phyloP scores from a whole-genome alignment of 495 filamentous ascomycete genomes.

The Immersiella caudata region DNA sequence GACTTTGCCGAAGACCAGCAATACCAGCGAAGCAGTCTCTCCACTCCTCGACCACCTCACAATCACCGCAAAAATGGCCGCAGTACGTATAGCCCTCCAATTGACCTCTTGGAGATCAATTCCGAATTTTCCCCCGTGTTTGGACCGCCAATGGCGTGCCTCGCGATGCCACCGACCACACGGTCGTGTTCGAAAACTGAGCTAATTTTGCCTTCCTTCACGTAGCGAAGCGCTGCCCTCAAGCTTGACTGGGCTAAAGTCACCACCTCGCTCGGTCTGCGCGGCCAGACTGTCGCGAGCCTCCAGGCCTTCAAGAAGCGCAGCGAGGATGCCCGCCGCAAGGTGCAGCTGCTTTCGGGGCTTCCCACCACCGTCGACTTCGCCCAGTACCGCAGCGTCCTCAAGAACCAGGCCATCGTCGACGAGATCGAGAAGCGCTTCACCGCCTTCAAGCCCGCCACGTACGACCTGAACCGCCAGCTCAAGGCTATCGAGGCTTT shows the following conservation, averaged over 20 bases:
- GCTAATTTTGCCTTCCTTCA: constrained; percentile 50
- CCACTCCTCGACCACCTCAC: constrained; percentile 47
- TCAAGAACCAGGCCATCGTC: constrained; percentile 93
- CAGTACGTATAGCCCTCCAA: constrained; percentile 66
- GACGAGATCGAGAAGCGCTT: constrained; percentile 97
- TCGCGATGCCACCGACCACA: background rate
- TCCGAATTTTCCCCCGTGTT: background rate
- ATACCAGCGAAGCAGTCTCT: constrained; percentile 48
- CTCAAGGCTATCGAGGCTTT: constrained; percentile 97
- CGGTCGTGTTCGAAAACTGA: constrained; percentile 33
- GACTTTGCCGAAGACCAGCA: constrained; percentile 35
- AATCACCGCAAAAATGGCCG: constrained; percentile 76
- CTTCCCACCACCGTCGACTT: constrained; percentile 87
- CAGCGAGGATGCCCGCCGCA: constrained; percentile 97
- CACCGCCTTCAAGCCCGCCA: constrained; percentile 82
- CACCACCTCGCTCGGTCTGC: constrained; percentile 87
- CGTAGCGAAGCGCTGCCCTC: constrained; percentile 93
- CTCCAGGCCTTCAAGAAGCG: constrained; percentile 98
- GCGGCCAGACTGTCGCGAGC: constrained; percentile 86
- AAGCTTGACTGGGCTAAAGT: constrained; percentile 99
- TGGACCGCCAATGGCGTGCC: constrained; percentile 8
- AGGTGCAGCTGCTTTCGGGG: constrained; percentile 75
- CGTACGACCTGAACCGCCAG: constrained; percentile 88
- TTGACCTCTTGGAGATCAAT: constrained; percentile 13
- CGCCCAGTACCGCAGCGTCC: constrained; percentile 80